phyloP scores from a whole-genome alignment of 345 rosid genomes.

The Physaria fendleri region DNA sequence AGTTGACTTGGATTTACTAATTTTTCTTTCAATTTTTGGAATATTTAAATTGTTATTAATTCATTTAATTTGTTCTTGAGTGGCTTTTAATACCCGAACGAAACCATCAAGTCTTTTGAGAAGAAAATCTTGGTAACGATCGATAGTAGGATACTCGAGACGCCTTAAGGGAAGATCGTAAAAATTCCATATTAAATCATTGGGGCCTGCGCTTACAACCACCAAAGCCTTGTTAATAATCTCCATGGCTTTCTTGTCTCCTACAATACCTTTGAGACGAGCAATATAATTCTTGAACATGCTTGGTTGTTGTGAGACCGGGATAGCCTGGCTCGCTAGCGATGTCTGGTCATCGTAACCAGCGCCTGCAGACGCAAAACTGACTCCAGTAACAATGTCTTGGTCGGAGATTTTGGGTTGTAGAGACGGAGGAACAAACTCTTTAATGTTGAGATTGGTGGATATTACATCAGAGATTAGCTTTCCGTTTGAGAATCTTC shows the following conservation, averaged over 20 bases:
- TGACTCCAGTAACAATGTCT: not conserved
- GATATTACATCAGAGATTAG: not conserved
- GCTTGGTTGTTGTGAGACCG: not conserved
- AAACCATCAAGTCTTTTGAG: not conserved
- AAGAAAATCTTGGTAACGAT: not conserved
- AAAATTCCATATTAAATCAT: conserved; percentile 25
- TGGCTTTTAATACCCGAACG: not conserved
- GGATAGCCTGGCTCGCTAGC: not conserved
- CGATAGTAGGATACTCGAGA: not conserved
- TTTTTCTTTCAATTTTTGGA: too few species aligned
- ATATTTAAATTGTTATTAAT: too few species aligned
- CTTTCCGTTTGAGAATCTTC: conserved; percentile 10
- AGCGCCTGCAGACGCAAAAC: not conserved
- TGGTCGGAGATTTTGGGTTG: conserved; percentile 3
- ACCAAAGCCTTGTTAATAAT: conserved; percentile 30
- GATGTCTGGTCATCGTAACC: conserved; percentile 3
- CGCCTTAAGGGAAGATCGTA: not conserved
- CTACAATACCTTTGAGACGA: conserved; percentile 16
- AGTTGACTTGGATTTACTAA: too few species aligned
- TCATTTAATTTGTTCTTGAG: too few species aligned
- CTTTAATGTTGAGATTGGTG: conserved; percentile 6
- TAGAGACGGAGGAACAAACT: conserved; percentile 3
- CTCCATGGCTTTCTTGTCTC: conserved; percentile 30
- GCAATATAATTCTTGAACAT: conserved; percentile 2
- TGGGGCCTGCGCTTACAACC: conserved; percentile 35